A percentile compares a stretch with the other conserved stretches of the same genome.
These are phyloP conservation scores for Brasenia schreberi DNA, from an alignment of 164 flowering plant species.

Conservation along the genomic window DNA sequence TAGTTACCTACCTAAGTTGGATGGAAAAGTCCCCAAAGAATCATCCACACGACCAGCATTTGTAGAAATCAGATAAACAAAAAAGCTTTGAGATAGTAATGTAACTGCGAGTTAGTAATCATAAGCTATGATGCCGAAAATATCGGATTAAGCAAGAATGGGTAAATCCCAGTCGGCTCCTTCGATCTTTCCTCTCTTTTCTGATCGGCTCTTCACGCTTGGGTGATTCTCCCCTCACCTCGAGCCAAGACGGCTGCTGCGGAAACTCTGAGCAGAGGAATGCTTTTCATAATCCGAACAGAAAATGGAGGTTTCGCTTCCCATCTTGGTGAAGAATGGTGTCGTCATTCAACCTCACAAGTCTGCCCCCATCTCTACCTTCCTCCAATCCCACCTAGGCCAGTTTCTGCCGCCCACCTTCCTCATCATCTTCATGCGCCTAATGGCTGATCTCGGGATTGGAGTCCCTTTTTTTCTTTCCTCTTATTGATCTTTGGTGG, in stretches of 20 bases:
- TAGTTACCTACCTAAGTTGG: no score
- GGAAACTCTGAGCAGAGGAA: no score
- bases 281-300: not conserved
- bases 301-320: not conserved
- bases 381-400: conserved; percentile 65
- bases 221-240: not conserved
- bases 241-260: not conserved
- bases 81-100: no score
- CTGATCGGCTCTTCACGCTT: no score
- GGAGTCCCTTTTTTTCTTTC: not conserved
- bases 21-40: no score
- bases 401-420: not conserved
- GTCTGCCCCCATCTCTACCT: conserved; percentile 35
- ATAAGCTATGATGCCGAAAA: no score
- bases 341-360: conserved; percentile 22
- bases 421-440: not conserved
- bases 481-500: not conserved
- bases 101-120: no score
- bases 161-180: not conserved
- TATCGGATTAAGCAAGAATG: no score
- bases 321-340: conserved; percentile 27
- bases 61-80: no score
- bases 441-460: no score
- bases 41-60: no score
- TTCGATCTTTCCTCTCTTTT: not conserved